Evolutionary conservation across 1,284 basidiomycete species (phyloP).

Genomic region (Inonotus hispidus): DNA sequence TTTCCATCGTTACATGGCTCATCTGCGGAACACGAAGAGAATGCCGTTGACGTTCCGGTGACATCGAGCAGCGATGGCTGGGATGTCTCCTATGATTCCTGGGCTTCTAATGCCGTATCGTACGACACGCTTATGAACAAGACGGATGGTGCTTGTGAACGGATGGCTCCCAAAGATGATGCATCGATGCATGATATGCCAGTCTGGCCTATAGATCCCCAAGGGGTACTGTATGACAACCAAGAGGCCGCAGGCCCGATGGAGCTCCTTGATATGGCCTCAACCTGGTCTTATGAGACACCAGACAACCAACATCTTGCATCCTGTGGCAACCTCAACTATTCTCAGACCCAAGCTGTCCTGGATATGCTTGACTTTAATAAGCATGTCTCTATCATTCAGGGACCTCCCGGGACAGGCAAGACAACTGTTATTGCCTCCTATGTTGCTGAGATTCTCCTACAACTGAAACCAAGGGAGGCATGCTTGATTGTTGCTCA

Average conservation of each 20-base stretch:
- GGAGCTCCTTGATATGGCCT: neutral
- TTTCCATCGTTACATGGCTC: neutral
- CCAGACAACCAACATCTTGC: neutral
- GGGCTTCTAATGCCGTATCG: neutral
- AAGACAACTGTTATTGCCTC: constrained; percentile 64
- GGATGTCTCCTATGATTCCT: neutral
- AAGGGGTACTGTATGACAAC: too few relatives aligned
- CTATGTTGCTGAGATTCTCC: constrained; percentile 40
- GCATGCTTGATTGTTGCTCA: constrained; percentile 72
- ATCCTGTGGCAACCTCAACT: constrained; percentile 33
- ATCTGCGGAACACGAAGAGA: neutral
- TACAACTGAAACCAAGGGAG: constrained; percentile 31
- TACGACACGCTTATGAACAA: neutral
- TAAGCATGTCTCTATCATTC: constrained; percentile 24
- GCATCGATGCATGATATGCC: too few relatives aligned
- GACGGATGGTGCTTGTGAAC: neutral
- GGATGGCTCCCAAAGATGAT: neutral
- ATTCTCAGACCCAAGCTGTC: constrained; percentile 49
- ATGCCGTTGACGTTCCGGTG: neutral
- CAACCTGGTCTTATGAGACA: neutral
- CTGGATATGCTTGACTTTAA: constrained; percentile 39
- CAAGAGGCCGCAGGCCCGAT: neutral
- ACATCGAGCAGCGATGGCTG: neutral
- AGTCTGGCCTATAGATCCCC: too few relatives aligned
- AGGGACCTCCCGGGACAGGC: constrained; percentile 48